Conservation (phyloP, 2,329 filamentous ascomycete species). For the Fusarium tupiense region DNA sequence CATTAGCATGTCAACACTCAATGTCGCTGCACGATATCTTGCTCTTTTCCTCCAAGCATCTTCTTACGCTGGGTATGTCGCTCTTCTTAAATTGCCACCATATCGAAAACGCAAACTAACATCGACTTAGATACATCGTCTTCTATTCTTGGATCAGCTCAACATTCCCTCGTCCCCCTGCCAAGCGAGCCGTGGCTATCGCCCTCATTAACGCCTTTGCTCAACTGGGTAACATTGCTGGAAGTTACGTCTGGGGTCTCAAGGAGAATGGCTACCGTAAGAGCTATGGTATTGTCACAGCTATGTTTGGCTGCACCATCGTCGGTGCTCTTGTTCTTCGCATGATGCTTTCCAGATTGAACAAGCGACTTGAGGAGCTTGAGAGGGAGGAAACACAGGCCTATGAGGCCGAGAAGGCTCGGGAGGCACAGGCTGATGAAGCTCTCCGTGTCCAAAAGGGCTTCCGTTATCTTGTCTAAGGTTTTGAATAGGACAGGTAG, state of each 20-base stretch:
- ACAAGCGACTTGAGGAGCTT: slow-evolving; percentile 56
- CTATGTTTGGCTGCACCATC: slow-evolving; percentile 71
- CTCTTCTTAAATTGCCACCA: accelerated
- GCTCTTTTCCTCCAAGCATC: slow-evolving; percentile 68
- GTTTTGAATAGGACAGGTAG: neutral
- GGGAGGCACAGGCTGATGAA: slow-evolving; percentile 54
- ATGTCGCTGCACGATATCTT: slow-evolving; percentile 66
- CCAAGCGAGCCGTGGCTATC: slow-evolving; percentile 69
- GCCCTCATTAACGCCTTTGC: slow-evolving; percentile 68
- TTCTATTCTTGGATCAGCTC: slow-evolving; percentile 68
- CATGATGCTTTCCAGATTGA: slow-evolving; percentile 56
- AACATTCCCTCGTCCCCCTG: slow-evolving; percentile 66
- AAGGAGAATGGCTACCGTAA: slow-evolving; percentile 68
- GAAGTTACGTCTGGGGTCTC: slow-evolving; percentile 71
- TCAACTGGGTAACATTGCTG: slow-evolving; percentile 68
- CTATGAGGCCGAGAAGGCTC: slow-evolving; percentile 43
- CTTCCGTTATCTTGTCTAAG: slow-evolving; percentile 58
- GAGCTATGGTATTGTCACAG: slow-evolving; percentile 71
- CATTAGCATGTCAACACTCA: slow-evolving; percentile 67
- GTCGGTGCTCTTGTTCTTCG: slow-evolving; percentile 61
- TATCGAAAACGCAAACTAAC: accelerated
- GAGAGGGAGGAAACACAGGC: slow-evolving; percentile 48
- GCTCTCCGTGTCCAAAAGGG: slow-evolving; percentile 56
- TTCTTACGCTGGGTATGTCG: slow-evolving; percentile 58
- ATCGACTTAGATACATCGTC: slow-evolving; percentile 57